These are phyloP conservation scores for Oryza nivara DNA, from an alignment of 176 grass and related monocot genomes.

Conservation along the genomic window DNA sequence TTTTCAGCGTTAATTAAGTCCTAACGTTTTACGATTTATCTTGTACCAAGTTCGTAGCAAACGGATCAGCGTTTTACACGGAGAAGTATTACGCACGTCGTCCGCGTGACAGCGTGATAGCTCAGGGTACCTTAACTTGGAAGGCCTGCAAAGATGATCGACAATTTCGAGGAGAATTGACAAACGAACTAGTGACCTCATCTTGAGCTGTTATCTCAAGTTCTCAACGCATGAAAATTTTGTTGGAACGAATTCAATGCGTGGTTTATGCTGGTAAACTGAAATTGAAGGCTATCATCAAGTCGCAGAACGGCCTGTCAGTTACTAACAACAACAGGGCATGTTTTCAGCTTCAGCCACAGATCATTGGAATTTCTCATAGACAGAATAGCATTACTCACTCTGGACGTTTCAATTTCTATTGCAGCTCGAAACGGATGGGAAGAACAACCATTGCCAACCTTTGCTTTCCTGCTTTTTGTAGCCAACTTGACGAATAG, in stretches of 20 bases:
- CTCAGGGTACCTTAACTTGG: conserved; percentile 3
- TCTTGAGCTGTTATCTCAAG: too few relatives aligned
- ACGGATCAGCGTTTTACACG: background rate
- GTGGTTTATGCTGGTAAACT: background rate
- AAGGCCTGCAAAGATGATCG: conserved; percentile 34
- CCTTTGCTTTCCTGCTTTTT: background rate
- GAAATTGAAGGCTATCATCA: background rate
- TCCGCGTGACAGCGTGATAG: background rate
- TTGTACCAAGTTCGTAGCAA: too few relatives aligned
- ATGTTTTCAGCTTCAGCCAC: background rate
- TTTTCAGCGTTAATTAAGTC: too few relatives aligned
- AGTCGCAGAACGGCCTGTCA: background rate
- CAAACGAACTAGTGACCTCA: background rate
- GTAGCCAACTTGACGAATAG: background rate
- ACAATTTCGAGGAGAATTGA: background rate
- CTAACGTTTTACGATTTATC: too few relatives aligned
- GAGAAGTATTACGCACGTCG: background rate
- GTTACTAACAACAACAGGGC: background rate
- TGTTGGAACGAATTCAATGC: background rate
- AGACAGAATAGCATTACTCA: background rate
- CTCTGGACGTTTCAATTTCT: background rate
- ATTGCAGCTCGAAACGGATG: background rate
- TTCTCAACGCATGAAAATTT: background rate
- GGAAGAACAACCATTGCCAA: background rate
- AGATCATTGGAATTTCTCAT: background rate